A percentile compares a stretch with the other conserved stretches of the same genome.
phyloP scores from a whole-genome alignment of 768 basidiomycete genomes.

The Hemileccinum impolitum region DNA sequence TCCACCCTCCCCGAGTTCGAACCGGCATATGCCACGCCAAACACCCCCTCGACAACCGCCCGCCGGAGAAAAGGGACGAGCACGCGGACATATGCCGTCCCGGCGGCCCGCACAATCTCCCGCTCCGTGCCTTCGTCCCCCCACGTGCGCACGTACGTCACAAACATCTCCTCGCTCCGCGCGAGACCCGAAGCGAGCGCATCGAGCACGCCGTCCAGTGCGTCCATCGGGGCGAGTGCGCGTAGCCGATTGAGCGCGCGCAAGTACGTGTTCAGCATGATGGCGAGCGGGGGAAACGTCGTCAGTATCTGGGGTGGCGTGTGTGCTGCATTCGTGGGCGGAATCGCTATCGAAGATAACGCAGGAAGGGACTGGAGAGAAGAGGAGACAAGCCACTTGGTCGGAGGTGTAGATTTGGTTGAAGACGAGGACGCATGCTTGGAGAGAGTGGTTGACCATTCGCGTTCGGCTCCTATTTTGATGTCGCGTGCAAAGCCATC shows the following conservation, averaged over 20 bases:
- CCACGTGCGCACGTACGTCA: slow-evolving; percentile 42
- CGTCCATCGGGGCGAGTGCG: slow-evolving; percentile 66
- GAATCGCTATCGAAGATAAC: slow-evolving; percentile 18
- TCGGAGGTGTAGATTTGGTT: slow-evolving; percentile 34
- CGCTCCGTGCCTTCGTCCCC: slow-evolving; percentile 33
- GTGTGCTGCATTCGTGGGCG: slow-evolving; percentile 42
- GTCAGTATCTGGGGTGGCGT: slow-evolving; percentile 70
- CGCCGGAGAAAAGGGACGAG: slow-evolving; percentile 69
- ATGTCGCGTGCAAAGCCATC: slow-evolving; percentile 50
- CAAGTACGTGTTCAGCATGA: slow-evolving; percentile 68
- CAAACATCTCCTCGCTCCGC: slow-evolving; percentile 42
- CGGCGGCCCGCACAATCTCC: slow-evolving; percentile 45
- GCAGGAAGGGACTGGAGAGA: slow-evolving; percentile 31
- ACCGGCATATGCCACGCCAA: slow-evolving; percentile 37
- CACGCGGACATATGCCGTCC: slow-evolving; percentile 55
- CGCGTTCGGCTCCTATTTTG: slow-evolving; percentile 24
- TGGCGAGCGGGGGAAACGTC: slow-evolving; percentile 73
- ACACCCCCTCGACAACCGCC: slow-evolving; percentile 75
- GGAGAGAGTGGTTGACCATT: slow-evolving; percentile 34
- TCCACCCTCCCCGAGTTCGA: not conserved
- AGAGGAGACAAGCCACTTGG: slow-evolving; percentile 52
- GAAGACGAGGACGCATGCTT: slow-evolving; percentile 14
- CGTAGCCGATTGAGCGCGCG: slow-evolving; percentile 77
- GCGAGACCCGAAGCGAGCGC: slow-evolving; percentile 54
- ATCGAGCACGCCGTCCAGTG: slow-evolving; percentile 46